Evolutionary conservation across 2,329 filamentous ascomycete species (phyloP).

Genomic region (Botrytis deweyae): DNA sequence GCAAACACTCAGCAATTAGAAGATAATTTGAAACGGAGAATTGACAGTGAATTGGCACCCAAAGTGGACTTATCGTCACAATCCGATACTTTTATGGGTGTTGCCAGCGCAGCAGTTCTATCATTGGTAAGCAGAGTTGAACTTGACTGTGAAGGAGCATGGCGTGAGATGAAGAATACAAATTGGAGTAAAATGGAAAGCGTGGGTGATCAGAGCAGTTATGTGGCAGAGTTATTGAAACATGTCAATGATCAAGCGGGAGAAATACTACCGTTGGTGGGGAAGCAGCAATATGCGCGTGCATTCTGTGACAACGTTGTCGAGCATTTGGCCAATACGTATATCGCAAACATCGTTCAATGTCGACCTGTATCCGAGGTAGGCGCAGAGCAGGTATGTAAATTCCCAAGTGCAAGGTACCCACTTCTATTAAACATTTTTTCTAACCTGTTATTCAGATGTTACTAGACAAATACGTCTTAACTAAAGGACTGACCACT

Average conservation of each 20-base stretch:
- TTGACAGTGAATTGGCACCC: slow-evolving; percentile 73
- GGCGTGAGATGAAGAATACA: slow-evolving; percentile 96
- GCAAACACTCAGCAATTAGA: slow-evolving; percentile 89
- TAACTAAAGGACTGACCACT: slow-evolving; percentile 75
- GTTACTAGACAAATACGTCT: slow-evolving; percentile 89
- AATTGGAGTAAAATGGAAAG: slow-evolving; percentile 93
- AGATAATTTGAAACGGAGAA: slow-evolving; percentile 87
- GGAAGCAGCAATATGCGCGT: slow-evolving; percentile 90
- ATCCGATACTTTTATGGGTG: slow-evolving; percentile 91
- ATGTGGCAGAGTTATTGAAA: slow-evolving; percentile 77
- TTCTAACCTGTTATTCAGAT: slow-evolving; percentile 57
- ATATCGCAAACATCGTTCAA: slow-evolving; percentile 80
- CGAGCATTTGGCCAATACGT: slow-evolving; percentile 76
- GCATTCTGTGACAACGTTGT: slow-evolving; percentile 97
- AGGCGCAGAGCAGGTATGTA: slow-evolving; percentile 78
- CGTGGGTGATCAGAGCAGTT: slow-evolving; percentile 90
- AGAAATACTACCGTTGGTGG: slow-evolving; percentile 73
- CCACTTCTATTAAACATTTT: neutral
- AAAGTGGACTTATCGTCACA: slow-evolving; percentile 89
- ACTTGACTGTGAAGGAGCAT: slow-evolving; percentile 76
- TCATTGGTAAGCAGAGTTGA: slow-evolving; percentile 83
- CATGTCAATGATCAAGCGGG: slow-evolving; percentile 69
- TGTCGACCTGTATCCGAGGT: slow-evolving; percentile 91
- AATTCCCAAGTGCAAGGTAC: neutral
- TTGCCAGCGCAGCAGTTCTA: slow-evolving; percentile 83